These are phyloP conservation scores for Aspergillus cejpii DNA, from an alignment of 2,329 filamentous ascomycete species.

Conservation along the genomic window DNA sequence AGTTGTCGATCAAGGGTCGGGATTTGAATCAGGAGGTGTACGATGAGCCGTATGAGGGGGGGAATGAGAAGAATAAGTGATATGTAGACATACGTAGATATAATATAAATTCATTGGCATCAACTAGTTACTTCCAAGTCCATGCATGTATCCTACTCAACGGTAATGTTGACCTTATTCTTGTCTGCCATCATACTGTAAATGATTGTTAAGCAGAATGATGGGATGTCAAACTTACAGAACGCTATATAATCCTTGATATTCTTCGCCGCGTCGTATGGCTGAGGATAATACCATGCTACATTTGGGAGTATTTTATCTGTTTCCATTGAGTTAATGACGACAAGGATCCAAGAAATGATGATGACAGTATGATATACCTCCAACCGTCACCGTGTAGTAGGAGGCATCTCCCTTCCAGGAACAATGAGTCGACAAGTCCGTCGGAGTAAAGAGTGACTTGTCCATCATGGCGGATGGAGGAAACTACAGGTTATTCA, in stretches of 20 bases:
- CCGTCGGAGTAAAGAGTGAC: conserved; percentile 41
- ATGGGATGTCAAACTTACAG: conserved; percentile 40
- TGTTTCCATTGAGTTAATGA: conserved; percentile 11
- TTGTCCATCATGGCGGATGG: conserved; percentile 43
- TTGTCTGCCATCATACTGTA: conserved; percentile 24
- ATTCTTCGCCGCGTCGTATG: conserved; percentile 44
- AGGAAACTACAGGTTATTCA: conserved; percentile 35
- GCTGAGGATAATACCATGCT: conserved; percentile 54
- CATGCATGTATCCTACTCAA: conserved; percentile 15
- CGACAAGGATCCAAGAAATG: neutral
- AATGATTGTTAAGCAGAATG: neutral
- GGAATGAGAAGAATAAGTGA: too few relatives aligned
- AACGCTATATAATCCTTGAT: conserved; percentile 55
- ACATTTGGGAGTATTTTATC: conserved; percentile 47
- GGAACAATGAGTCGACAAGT: conserved; percentile 46
- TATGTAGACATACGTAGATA: too few relatives aligned
- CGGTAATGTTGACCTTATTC: conserved; percentile 26
- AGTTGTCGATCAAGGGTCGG: conserved; percentile 39
- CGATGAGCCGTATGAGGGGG: conserved; percentile 19
- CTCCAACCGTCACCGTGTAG: conserved; percentile 48
- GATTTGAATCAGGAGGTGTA: conserved; percentile 48
- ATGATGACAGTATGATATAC: conserved; percentile 22
- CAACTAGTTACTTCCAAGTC: too few relatives aligned
- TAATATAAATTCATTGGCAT: too few relatives aligned
- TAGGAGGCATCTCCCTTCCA: conserved; percentile 56